phyloP scores from a whole-genome alignment of 23 red algal species.

The Pyropia yezoensis region DNA sequence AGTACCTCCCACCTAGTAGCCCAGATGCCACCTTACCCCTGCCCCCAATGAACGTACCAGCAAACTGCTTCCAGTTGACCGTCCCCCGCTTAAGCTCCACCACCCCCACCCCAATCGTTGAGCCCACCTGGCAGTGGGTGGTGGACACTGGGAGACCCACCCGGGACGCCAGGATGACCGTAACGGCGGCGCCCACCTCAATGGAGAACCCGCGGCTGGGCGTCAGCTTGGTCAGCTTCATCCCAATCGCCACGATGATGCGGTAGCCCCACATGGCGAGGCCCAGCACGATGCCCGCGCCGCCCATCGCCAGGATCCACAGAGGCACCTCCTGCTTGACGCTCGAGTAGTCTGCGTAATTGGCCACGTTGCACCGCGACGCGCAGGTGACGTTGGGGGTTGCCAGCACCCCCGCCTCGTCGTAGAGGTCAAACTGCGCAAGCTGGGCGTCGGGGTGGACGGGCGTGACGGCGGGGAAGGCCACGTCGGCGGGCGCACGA shows the following conservation, averaged over 20 bases:
- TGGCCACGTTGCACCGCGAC: conserved; percentile 8
- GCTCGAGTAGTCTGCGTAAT: conserved; percentile 10
- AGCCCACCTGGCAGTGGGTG: conserved; percentile 76
- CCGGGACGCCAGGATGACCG: conserved; percentile 66
- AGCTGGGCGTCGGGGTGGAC: background rate
- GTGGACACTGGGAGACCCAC: conserved; percentile 74
- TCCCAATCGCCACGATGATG: conserved; percentile 76
- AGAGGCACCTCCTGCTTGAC: conserved; percentile 25
- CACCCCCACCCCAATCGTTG: conserved; percentile 49
- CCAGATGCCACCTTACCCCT: no score
- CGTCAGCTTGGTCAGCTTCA: conserved; percentile 82
- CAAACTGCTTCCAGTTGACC: conserved; percentile 68
- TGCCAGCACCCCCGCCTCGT: conserved; percentile 1
- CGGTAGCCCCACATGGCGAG: conserved; percentile 75
- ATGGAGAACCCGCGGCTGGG: conserved; percentile 79
- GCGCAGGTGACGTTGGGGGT: conserved; percentile 14
- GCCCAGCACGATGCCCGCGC: conserved; percentile 61
- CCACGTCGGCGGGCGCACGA: background rate
- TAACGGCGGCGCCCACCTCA: conserved; percentile 71
- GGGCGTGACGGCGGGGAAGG: conserved; percentile 16
- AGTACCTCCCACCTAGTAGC: no score
- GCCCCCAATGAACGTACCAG: background rate
- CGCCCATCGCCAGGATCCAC: conserved; percentile 78
- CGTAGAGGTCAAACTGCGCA: conserved; percentile 4
- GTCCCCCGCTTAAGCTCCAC: conserved; percentile 21